These are phyloP conservation scores for Coemansia sp. DNA, from an alignment of 192 early-diverging fungal genomes.

Conservation along the genomic window DNA sequence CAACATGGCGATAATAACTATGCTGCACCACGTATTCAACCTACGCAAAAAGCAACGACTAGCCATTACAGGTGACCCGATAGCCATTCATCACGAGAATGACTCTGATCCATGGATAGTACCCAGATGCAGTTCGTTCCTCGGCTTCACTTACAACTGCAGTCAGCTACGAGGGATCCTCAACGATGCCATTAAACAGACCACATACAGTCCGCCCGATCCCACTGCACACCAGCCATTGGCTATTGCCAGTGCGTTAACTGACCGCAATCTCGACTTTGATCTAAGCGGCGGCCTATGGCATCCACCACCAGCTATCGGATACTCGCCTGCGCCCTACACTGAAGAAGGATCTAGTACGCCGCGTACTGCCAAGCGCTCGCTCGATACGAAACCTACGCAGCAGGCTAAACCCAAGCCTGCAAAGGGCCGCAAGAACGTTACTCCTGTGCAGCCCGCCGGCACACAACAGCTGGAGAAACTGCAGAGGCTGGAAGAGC, in stretches of 20 bases:
- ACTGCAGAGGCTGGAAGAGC: constrained; percentile 51
- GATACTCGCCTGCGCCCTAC: neutral
- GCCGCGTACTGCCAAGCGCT: neutral
- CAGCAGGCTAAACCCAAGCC: neutral
- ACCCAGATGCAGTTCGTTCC: constrained; percentile 53
- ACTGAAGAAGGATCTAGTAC: neutral
- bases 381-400: neutral
- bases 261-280: neutral
- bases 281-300: constrained; percentile 33
- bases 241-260: neutral
- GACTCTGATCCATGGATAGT: constrained; percentile 57
- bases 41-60: constrained; percentile 52
- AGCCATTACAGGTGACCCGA: constrained; percentile 10
- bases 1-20: constrained; percentile 59
- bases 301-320: constrained; percentile 6
- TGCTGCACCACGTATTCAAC: constrained; percentile 57
- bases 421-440: constrained; percentile 9
- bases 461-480: constrained; percentile 38
- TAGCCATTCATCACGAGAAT: constrained; percentile 39
- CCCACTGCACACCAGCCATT: neutral
- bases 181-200: constrained; percentile 54
- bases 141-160: constrained; percentile 54
- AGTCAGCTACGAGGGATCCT: constrained; percentile 48
- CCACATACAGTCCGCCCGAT: constrained; percentile 55
- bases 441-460: neutral